Percentiles rank a stretch among this genome's conserved stretches.
Conservation (phyloP, 2,329 filamentous ascomycete species). For the Aspergillus fructus region DNA sequence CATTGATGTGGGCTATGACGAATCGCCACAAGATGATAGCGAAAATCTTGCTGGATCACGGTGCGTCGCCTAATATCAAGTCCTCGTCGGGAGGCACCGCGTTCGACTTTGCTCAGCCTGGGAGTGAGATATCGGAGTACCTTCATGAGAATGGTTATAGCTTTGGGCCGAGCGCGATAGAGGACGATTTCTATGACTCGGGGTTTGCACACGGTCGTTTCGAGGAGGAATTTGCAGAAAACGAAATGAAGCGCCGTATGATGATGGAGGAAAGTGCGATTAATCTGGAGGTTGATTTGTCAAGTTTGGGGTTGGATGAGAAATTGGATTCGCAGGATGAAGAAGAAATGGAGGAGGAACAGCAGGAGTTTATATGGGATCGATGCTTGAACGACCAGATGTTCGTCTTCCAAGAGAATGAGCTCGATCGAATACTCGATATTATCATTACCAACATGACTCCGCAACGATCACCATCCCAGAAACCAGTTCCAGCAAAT, state of each 20-base stretch:
- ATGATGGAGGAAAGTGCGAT: slow-evolving; percentile 99
- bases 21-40: slow-evolving; percentile 96
- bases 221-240: slow-evolving; percentile 96
- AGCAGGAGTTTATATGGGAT: slow-evolving; percentile 94
- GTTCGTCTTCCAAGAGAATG: slow-evolving; percentile 97
- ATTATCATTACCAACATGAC: slow-evolving; percentile 99
- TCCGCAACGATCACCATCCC: slow-evolving; percentile 89
- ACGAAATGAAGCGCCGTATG: slow-evolving; percentile 81
- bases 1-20: slow-evolving; percentile 99
- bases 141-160: slow-evolving; percentile 91
- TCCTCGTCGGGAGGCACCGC: slow-evolving; percentile 92
- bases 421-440: slow-evolving; percentile 86
- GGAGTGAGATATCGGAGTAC: slow-evolving; percentile 96
- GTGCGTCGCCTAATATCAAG: slow-evolving; percentile 92
- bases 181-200: slow-evolving; percentile 88
- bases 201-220: slow-evolving; percentile 92
- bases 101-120: slow-evolving; percentile 90
- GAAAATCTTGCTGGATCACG: slow-evolving; percentile 86
- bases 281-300: slow-evolving; percentile 92
- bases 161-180: slow-evolving; percentile 38
- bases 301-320: slow-evolving; percentile 93
- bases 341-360: slow-evolving; percentile 83
- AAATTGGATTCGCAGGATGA: slow-evolving; percentile 83
- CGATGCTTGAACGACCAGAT: slow-evolving; percentile 95
- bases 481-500: slow-evolving; percentile 96